Evolutionary conservation across 352 stramenopile genomes (phyloP).

Genomic region (Aphanomyces stellatus): DNA sequence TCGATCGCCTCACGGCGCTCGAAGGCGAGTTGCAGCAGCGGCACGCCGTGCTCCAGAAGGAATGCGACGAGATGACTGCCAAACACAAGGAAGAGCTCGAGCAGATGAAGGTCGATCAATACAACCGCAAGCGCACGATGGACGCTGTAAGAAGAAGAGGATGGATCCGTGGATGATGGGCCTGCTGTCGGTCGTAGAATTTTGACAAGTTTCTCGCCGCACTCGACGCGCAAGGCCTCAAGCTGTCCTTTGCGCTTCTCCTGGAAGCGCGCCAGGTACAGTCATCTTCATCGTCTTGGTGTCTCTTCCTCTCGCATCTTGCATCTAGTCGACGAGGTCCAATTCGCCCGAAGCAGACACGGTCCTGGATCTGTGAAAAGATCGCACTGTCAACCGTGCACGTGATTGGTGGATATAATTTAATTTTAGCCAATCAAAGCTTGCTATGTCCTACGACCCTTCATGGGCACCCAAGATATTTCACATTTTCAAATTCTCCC

Average conservation of each 20-base stretch:
- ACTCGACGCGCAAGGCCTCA: neutral
- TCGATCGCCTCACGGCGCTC: neutral
- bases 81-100: neutral
- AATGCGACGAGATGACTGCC: neutral
- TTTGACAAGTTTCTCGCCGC: neutral
- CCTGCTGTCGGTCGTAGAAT: neutral
- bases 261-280: neutral
- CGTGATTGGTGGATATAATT: neutral
- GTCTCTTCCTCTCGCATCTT: neutral
- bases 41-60: neutral
- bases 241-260: neutral
- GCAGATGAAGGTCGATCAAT: neutral
- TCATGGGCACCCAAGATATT: too few relatives aligned
- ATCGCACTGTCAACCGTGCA: neutral
- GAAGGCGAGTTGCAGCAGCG: neutral
- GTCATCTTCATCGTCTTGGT: neutral
- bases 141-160: neutral
- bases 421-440: constrained; percentile 1
- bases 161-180: neutral
- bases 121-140: neutral
- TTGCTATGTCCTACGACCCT: too few relatives aligned
- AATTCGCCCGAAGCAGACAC: neutral
- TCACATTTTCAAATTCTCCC: too few relatives aligned
- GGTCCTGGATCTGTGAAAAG: neutral
- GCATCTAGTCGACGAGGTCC: too few relatives aligned